A percentile compares a stretch with the other conserved stretches of the same genome.
phyloP scores from a whole-genome alignment of 2,329 filamentous ascomycete species.

The Colletotrichum chlorophyti region DNA sequence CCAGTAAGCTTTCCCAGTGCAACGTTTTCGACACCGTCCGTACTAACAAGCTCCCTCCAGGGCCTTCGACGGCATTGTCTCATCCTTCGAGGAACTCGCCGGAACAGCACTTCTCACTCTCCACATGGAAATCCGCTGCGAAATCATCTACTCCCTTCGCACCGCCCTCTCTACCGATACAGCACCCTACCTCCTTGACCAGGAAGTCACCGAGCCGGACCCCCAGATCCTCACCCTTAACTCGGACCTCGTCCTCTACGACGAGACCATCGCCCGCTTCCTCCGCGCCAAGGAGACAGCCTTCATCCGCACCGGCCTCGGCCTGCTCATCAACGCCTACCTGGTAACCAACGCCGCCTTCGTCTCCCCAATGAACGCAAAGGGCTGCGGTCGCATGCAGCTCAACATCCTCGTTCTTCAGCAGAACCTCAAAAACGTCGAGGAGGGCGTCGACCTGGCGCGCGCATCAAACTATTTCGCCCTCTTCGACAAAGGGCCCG shows the following conservation, averaged over 20 bases:
- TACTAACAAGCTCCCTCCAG: constrained; percentile 49
- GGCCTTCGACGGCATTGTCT: constrained; percentile 85
- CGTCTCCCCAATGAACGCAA: constrained; percentile 82
- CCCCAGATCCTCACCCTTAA: constrained; percentile 84
- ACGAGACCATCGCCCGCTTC: constrained; percentile 79
- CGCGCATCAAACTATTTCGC: constrained; percentile 72
- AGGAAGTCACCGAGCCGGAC: constrained; percentile 79
- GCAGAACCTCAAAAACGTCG: constrained; percentile 95
- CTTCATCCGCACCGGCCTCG: constrained; percentile 80
- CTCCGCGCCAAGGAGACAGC: constrained; percentile 73
- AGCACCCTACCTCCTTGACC: constrained; percentile 70
- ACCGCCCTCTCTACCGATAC: constrained; percentile 66
- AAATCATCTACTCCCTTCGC: constrained; percentile 80
- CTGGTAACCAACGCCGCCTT: constrained; percentile 75
- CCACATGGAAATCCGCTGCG: constrained; percentile 87
- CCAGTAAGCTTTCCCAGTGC: constrained; percentile 61
- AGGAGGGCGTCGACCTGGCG: constrained; percentile 70
- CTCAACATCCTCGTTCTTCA: constrained; percentile 94
- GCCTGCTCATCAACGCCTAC: constrained; percentile 78
- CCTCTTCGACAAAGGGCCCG: constrained; percentile 70
- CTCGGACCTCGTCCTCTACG: constrained; percentile 82
- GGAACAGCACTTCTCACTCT: constrained; percentile 82
- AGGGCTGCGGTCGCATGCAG: constrained; percentile 86
- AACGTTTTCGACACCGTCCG: background rate
- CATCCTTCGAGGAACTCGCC: constrained; percentile 82